These are phyloP conservation scores for Podospora australis DNA, from an alignment of 495 filamentous ascomycete genomes.

Conservation along the genomic window DNA sequence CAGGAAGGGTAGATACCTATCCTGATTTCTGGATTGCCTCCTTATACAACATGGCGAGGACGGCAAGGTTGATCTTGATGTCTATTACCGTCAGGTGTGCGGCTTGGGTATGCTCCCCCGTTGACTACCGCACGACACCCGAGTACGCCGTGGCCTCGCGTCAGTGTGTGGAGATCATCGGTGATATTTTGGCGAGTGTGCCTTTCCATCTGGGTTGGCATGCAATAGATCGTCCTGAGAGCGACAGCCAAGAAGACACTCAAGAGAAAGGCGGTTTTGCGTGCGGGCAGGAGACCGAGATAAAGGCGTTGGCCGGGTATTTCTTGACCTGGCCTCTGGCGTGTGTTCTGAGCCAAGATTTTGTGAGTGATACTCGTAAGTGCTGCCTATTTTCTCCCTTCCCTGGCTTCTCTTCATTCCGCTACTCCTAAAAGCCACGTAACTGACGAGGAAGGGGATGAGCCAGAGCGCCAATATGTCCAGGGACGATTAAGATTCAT, in stretches of 20 bases:
- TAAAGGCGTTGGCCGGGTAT: constrained; percentile 43
- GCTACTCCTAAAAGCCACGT: no score
- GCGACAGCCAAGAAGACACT: no score
- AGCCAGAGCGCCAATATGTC: constrained; percentile 36
- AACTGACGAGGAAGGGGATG: no score
- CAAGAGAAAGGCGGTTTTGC: no score
- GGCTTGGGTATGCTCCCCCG: constrained; percentile 44
- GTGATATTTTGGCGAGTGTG: constrained; percentile 45
- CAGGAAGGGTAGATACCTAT: constrained; percentile 47
- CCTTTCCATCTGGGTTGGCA: constrained; percentile 50
- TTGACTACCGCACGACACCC: constrained; percentile 47
- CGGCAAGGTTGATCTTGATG: constrained; percentile 39
- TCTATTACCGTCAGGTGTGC: constrained; percentile 43
- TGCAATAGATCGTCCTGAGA: no score
- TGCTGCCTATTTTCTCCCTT: no score
- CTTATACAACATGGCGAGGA: constrained; percentile 42
- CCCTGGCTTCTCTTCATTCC: no score
- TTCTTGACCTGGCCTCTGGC: constrained; percentile 34
- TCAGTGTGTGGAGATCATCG: constrained; percentile 36
- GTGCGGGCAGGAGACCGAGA: constrained; percentile 29
- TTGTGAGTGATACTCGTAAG: constrained; percentile 38
- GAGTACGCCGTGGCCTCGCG: constrained; percentile 42
- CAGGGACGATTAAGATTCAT: constrained; percentile 41
- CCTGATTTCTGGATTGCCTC: constrained; percentile 43
- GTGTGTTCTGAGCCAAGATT: constrained; percentile 40